Percentiles rank a stretch among this genome's conserved stretches.
These are phyloP conservation scores for Tolypocladium tundrense DNA, from an alignment of 2,329 filamentous ascomycete genomes.

Conservation along the genomic window DNA sequence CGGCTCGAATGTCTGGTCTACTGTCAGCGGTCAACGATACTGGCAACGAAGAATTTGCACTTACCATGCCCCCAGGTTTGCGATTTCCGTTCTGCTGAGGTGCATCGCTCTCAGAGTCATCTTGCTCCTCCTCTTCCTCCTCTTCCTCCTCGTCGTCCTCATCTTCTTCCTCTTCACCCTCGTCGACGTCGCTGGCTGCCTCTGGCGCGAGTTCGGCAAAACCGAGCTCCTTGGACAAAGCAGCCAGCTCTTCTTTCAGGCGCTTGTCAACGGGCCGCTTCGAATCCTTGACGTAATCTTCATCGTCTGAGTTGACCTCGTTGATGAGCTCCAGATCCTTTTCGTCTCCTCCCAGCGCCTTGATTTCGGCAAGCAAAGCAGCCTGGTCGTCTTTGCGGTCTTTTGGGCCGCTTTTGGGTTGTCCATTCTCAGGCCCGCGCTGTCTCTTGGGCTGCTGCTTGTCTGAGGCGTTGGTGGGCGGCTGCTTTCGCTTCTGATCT, in stretches of 20 bases:
- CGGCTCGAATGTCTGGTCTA: slow-evolving; percentile 42
- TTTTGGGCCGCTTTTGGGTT: slow-evolving; percentile 10
- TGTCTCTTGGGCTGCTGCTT: slow-evolving; percentile 27
- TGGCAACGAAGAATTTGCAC: slow-evolving; percentile 6
- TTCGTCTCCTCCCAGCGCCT: slow-evolving; percentile 54
- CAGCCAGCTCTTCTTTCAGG: slow-evolving; percentile 24
- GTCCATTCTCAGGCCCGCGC: slow-evolving; percentile 17
- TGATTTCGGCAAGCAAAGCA: slow-evolving; percentile 50
- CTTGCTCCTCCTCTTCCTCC: slow-evolving; percentile 14
- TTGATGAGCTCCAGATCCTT: slow-evolving; percentile 52
- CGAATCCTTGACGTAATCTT: slow-evolving; percentile 18
- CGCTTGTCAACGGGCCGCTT: slow-evolving; percentile 30
- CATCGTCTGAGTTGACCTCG: slow-evolving; percentile 34
- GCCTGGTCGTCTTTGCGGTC: slow-evolving; percentile 19
- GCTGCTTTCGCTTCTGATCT: slow-evolving; percentile 35
- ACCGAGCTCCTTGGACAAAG: slow-evolving; percentile 28
- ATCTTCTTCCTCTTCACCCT: slow-evolving; percentile 23
- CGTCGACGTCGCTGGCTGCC: slow-evolving; percentile 26
- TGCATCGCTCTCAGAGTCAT: slow-evolving; percentile 12
- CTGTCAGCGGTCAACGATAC: slow-evolving; percentile 23
- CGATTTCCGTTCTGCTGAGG: slow-evolving; percentile 15
- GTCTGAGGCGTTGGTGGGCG: slow-evolving; percentile 21
- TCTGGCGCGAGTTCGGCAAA: slow-evolving; percentile 22
- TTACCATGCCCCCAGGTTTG: slow-evolving; percentile 25
- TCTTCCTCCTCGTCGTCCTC: slow-evolving; percentile 17